Conservation (phyloP, 148 eudicot genomes). For the Diospyros lotus region DNA sequence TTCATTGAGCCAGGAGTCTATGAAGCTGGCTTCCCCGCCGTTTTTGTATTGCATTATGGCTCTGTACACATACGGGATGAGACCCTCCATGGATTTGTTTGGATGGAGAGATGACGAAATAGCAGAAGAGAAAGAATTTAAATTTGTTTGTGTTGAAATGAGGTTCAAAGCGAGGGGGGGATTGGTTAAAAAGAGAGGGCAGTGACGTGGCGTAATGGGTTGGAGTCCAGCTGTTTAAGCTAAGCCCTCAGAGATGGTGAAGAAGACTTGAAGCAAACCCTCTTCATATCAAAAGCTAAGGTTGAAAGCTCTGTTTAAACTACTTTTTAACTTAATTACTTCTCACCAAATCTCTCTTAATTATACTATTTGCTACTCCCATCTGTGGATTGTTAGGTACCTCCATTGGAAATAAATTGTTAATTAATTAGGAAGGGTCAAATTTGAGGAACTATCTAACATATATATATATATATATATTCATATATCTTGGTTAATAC, state of each 20-base stretch:
- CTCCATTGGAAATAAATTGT: too few relatives aligned
- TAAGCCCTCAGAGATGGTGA: conserved; percentile 13
- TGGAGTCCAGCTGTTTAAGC: conserved; percentile 24
- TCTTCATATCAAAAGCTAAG: too few relatives aligned
- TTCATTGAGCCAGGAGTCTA: conserved; percentile 27
- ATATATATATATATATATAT: too few relatives aligned
- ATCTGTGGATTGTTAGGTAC: too few relatives aligned
- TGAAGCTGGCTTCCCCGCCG: conserved; percentile 21
- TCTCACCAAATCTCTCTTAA: too few relatives aligned
- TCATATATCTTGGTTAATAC: too few relatives aligned
- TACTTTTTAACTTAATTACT: too few relatives aligned
- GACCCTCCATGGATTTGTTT: conserved; percentile 45
- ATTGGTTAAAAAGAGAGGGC: conserved; percentile 13
- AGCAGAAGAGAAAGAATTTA: too few relatives aligned
- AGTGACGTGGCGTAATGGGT: conserved; percentile 36
- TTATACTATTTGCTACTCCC: too few relatives aligned
- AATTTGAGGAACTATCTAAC: too few relatives aligned
- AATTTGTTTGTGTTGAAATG: neutral
- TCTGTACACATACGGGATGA: conserved; percentile 61
- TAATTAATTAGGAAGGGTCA: too few relatives aligned
- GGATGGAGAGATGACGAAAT: conserved; percentile 3
- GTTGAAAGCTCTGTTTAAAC: too few relatives aligned
- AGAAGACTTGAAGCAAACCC: conserved; percentile 13
- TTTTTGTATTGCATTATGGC: conserved; percentile 52
- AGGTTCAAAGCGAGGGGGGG: conserved; percentile 6